Base-by-base conservation (phyloP, 306 rosid genomes). In the Cicer arietinum region DNA sequence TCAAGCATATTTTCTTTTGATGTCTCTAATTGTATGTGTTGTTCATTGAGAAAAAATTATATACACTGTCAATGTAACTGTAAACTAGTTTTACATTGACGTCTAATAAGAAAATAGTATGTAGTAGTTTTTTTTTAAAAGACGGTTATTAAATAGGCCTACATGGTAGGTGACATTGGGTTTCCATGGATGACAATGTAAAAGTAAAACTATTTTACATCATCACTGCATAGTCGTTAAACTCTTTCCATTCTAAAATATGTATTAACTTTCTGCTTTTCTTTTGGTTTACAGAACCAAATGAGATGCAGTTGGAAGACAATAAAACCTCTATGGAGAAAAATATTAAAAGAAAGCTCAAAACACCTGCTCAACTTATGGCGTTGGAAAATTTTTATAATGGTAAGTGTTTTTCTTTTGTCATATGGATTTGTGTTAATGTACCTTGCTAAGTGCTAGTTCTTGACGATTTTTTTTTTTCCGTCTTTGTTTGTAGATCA, bases 341-440 rank as follows among this genome's bases (percentile, higher is more conserved):
- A 70, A 86, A 82, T 81, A 88, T 77, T 84, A 93, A 88, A 87
- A 85, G 98, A 77, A 87, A 79, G 81, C 93, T 89, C 60, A 93
- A 93, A 85, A 88, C 94, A 80, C 96, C 93, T 5, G 66, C 91
- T 69, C 98, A 93, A 83, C 74, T 91, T 75, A 77, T 30, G 78
- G 96, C 88, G 69, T 84, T 93, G 86, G 98, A 93, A 81, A 84
- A 79, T 42, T 89, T 89, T 80, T 93, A 93, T 80, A 83, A 85
- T 53, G 98, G 98, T 93, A 84, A 59, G 79, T 37, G 2, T 66
- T 35, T 63, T 73, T 77, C 44, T 14, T 72, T 57, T 57, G 71
- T 72, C 20, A 13, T 53, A 66, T 68, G 39, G 58, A 52, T 14
- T 7, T 18, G 40, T 80, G 50, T 58, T 52, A 59, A 43, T 77